Evolutionary conservation across 129 eudicot species (phyloP).

Genomic region (Erigeron canadensis): DNA sequence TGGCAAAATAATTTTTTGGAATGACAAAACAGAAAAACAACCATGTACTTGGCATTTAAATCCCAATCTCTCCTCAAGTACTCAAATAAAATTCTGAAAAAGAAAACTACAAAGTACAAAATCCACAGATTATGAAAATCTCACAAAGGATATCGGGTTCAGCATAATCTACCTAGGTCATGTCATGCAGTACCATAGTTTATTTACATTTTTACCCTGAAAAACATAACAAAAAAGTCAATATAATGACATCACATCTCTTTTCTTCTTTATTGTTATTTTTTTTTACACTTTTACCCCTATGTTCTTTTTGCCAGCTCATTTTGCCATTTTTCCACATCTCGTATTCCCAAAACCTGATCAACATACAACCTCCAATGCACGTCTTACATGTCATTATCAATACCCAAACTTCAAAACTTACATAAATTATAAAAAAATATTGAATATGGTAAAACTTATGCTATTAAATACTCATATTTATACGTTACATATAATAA

Average conservation of each 20-base stretch:
- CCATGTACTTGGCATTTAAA: background rate
- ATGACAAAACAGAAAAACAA: too few species aligned
- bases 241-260: slow-evolving; percentile 26
- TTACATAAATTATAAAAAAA: background rate
- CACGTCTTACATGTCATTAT: background rate
- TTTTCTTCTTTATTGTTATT: too few species aligned
- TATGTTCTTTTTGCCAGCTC: slow-evolving; percentile 26
- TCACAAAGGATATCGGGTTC: slow-evolving; percentile 35
- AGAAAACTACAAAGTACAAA: slow-evolving; percentile 29
- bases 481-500: background rate
- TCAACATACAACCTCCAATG: background rate
- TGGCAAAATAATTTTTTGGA: too few species aligned
- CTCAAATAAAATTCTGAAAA: slow-evolving; percentile 1
- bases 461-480: background rate
- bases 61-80: background rate
- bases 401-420: too few species aligned
- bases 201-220: slow-evolving; percentile 28
- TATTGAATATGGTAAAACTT: slow-evolving; percentile 7
- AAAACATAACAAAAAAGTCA: slow-evolving; percentile 5
- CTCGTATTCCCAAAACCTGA: slow-evolving; percentile 13
- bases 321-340: slow-evolving; percentile 15
- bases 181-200: slow-evolving; percentile 21
- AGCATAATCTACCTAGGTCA: slow-evolving; percentile 37
- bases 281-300: slow-evolving; percentile 35
- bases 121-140: slow-evolving; percentile 34